These are phyloP conservation scores for Apiospora pterosperma DNA, from an alignment of 2,329 filamentous ascomycete species.

Conservation along the genomic window DNA sequence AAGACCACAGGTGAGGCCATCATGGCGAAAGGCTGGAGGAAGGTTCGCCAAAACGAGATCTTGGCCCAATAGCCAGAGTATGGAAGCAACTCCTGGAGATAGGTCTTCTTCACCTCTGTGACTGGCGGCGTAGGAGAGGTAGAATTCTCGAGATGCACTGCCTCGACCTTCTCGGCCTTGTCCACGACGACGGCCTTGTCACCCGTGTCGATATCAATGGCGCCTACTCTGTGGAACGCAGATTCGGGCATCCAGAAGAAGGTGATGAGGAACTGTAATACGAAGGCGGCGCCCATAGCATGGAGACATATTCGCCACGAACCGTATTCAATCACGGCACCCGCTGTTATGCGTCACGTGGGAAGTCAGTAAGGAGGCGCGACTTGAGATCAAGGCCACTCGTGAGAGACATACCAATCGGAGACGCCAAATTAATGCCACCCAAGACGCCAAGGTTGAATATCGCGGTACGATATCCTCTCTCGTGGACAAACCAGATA, in stretches of 20 bases:
- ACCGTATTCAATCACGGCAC: background rate
- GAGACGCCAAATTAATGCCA: constrained; percentile 36
- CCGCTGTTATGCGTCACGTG: background rate
- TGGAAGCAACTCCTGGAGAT: constrained; percentile 28
- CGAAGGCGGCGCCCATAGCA: constrained; percentile 22
- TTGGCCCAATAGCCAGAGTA: constrained; percentile 33
- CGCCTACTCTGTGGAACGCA: constrained; percentile 34
- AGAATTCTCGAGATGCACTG: constrained; percentile 7
- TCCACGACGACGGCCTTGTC: background rate
- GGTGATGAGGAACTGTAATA: constrained; percentile 37
- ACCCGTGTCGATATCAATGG: background rate
- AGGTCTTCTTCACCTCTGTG: constrained; percentile 29
- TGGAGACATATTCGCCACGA: background rate
- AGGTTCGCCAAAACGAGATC: constrained; percentile 37
- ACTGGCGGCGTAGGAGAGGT: constrained; percentile 9
- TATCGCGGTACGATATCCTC: constrained; percentile 37
- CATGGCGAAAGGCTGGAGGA: constrained; percentile 42
- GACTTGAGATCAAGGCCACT: constrained; percentile 14
- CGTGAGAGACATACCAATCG: constrained; percentile 36
- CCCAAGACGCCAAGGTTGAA: constrained; percentile 39
- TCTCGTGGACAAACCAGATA: constrained; percentile 43
- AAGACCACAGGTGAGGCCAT: constrained; percentile 48
- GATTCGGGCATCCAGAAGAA: constrained; percentile 50
- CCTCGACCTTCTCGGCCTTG: background rate
- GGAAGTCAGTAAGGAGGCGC: background rate